Evolutionary conservation across 805 yeast genomes (phyloP).

Genomic region (Hanseniaspora taiwanica): DNA sequence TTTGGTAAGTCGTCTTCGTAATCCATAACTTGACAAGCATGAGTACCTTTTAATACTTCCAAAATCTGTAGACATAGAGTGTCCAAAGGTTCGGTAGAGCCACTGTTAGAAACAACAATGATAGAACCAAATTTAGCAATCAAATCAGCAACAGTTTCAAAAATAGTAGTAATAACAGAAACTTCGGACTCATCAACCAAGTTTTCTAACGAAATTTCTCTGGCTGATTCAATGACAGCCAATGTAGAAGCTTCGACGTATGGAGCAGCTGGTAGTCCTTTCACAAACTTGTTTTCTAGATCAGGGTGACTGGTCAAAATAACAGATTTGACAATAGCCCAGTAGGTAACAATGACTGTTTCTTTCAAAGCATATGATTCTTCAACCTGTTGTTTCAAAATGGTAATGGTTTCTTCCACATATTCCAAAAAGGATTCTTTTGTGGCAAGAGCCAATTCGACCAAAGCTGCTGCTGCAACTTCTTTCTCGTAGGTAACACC

Average conservation of each 20-base stretch:
- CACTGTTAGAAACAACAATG: conserved; percentile 48
- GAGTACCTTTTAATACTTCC: conserved; percentile 67
- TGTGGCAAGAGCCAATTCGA: conserved; percentile 81
- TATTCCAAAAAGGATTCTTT: conserved; percentile 67
- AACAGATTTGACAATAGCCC: conserved; percentile 72
- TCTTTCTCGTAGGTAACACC: conserved; percentile 94
- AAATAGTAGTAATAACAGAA: conserved; percentile 63
- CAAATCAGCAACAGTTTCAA: conserved; percentile 62
- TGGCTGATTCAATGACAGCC: conserved; percentile 48
- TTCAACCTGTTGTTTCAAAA: conserved; percentile 57
- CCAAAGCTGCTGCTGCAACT: conserved; percentile 80
- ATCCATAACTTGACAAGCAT: conserved; percentile 69
- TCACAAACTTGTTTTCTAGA: conserved; percentile 38
- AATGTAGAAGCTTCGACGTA: conserved; percentile 46
- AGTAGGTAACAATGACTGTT: conserved; percentile 67
- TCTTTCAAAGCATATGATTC: conserved; percentile 88
- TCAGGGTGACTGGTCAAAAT: conserved; percentile 31
- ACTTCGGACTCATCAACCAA: conserved; percentile 75
- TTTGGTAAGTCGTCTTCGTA: conserved; percentile 45
- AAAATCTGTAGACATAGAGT: conserved; percentile 56
- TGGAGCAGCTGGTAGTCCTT: conserved; percentile 48
- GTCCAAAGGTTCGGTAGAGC: conserved; percentile 48
- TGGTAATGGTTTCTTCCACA: conserved; percentile 54
- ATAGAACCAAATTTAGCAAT: conserved; percentile 58
- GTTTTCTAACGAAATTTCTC: conserved; percentile 48